Evolutionary conservation across 2,329 filamentous ascomycete species (phyloP), one percentile per base, ranked within the genome.

Genomic region (Fusarium napiforme): DNA sequence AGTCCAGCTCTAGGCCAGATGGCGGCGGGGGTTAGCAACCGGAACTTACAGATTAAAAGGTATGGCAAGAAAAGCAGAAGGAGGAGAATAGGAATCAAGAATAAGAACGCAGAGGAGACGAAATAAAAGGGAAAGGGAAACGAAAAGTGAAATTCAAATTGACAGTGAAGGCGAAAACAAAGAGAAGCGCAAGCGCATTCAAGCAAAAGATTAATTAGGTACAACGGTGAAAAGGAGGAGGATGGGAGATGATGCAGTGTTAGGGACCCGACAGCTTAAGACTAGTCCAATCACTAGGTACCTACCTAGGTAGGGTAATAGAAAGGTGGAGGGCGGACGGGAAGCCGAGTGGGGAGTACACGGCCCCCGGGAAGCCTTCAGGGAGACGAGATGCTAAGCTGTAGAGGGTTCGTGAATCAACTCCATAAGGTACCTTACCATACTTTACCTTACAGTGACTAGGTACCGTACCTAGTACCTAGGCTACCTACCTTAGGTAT

Each of bases 101-200:
- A 60, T 39, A 69, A 75, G 69, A 75, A 69, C 53, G 36, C 64
- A 66, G 64, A 63, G 58, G 60, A 67, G 69, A 73, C 43, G 55
- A 62, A 69, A 73, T 60, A 55, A 73, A 73, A 64, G 60, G 39
- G 21, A 40, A 43, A 43, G 15, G 46, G 63, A 75, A 75, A 64
- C 55, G 1, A 12, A 34, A 34, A 34, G 32, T 34, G 37, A 40
- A 43, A 43, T 28, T 55, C 19, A 21, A 43, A 43, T 39, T 53
- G 23, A 53, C 50, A 55, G 63, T 52, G 64, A 67, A 61, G 52
- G 58, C 30, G 47, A 55, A 61, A 61, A 73, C 47, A 61, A 65
- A 71, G 69, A 55, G 67, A 73, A 75, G 72, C 72, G 72, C 72
- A 74, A 67, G 72, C 71, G 72, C 72, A 74, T 67, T 70, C 64